Percentiles rank a stretch among this genome's conserved stretches.
Evolutionary conservation across 495 filamentous ascomycete genomes (phyloP).

Genomic region (Penicillium mononematosum): DNA sequence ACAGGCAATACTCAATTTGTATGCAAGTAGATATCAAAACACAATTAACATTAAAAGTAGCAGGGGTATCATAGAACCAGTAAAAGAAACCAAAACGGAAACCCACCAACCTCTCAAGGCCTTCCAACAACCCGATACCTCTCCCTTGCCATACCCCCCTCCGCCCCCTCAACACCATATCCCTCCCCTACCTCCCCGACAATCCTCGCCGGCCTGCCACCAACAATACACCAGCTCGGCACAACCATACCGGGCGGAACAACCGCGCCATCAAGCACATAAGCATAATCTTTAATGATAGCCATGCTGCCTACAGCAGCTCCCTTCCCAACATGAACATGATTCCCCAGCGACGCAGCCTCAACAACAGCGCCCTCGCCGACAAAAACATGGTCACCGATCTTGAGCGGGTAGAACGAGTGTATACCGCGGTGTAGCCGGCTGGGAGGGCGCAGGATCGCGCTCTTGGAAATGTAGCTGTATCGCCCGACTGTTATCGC

Average conservation of each 20-base stretch:
- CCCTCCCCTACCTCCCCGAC: conserved; percentile 86
- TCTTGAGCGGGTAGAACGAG: conserved; percentile 80
- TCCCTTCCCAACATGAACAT: conserved; percentile 76
- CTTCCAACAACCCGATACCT: conserved; percentile 45
- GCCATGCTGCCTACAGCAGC: conserved; percentile 77
- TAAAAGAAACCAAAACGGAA: conserved; percentile 9
- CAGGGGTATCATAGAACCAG: conserved; percentile 27
- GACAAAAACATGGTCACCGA: conserved; percentile 90
- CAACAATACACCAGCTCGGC: conserved; percentile 82
- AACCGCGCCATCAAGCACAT: conserved; percentile 77
- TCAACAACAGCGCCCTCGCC: conserved; percentile 71
- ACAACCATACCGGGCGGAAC: conserved; percentile 88
- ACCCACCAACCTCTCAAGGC: conserved; percentile 19
- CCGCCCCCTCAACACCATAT: conserved; percentile 55
- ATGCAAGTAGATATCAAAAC: not conserved
- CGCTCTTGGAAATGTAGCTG: conserved; percentile 74
- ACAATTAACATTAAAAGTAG: conserved; percentile 7
- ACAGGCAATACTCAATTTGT: not conserved
- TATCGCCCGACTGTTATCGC: conserved; percentile 86
- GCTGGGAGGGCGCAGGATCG: conserved; percentile 73
- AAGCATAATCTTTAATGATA: conserved; percentile 87
- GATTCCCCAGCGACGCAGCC: conserved; percentile 73
- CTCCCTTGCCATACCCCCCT: conserved; percentile 48
- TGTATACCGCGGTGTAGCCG: conserved; percentile 57
- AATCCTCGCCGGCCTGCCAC: conserved; percentile 74